Percentiles rank a stretch among this genome's conserved stretches.
Evolutionary conservation across 1,284 basidiomycete genomes (phyloP).

Genomic region (Phylloboletellus chloephorus): DNA sequence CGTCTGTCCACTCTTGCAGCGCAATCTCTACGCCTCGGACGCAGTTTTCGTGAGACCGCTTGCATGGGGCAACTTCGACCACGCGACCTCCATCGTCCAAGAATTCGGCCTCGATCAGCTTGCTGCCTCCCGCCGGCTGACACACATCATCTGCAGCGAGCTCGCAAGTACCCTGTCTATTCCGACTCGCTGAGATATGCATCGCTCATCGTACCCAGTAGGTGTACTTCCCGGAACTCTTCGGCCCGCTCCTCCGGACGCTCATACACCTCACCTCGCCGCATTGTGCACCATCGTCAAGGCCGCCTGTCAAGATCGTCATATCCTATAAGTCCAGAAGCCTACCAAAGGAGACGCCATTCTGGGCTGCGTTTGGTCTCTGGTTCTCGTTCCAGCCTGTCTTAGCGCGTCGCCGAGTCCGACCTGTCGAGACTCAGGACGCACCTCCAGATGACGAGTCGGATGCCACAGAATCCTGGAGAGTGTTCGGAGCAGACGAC

Average conservation of each 20-base stretch:
- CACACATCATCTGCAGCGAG: constrained; percentile 71
- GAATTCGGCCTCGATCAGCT: constrained; percentile 32
- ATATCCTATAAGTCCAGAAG: constrained; percentile 78
- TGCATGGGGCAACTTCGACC: constrained; percentile 55
- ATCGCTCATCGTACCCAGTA: constrained; percentile 22
- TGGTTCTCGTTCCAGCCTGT: constrained; percentile 76
- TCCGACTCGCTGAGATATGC: not conserved
- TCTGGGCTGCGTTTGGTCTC: constrained; percentile 77
- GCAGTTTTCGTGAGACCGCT: constrained; percentile 46
- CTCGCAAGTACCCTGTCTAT: constrained; percentile 43
- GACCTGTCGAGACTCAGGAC: not conserved
- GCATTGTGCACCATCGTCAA: constrained; percentile 30
- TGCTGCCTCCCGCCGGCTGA: constrained; percentile 32
- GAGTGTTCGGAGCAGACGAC: constrained; percentile 35
- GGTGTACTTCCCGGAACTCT: constrained; percentile 73
- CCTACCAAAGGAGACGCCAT: constrained; percentile 68
- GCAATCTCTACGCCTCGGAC: constrained; percentile 37
- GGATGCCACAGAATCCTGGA: constrained; percentile 30
- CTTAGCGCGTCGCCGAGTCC: constrained; percentile 29
- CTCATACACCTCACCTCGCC: constrained; percentile 61
- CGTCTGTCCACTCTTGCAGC: constrained; percentile 55
- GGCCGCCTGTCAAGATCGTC: constrained; percentile 34
- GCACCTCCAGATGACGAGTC: constrained; percentile 7
- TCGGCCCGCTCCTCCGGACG: constrained; percentile 64
- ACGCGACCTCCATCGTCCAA: constrained; percentile 37